A percentile compares a stretch with the other conserved stretches of the same genome.
Conservation (phyloP, 2,329 filamentous ascomycete genomes). For the Penicillium sp. region DNA sequence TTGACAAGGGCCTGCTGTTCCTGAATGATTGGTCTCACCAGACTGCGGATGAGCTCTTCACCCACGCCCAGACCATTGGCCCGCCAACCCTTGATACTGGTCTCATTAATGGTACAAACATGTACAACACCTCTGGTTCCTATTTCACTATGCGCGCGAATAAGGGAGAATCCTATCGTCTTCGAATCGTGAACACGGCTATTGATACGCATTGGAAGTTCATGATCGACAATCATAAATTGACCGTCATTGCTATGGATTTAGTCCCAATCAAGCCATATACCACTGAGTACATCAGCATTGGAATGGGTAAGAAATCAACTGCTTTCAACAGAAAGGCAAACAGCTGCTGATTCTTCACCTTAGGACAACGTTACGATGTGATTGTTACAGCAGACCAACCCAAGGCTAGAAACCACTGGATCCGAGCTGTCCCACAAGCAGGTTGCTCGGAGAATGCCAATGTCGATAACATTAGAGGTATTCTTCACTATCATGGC, state of each 20-base stretch:
- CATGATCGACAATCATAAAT: constrained; percentile 62
- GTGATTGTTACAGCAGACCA: constrained; percentile 9
- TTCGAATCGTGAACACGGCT: constrained; percentile 51
- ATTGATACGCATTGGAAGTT: constrained; percentile 33
- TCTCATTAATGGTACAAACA: constrained; percentile 19
- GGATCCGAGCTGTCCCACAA: constrained; percentile 10
- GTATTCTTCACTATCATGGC: constrained; percentile 5
- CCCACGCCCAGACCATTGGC: constrained; percentile 13
- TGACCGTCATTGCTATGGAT: constrained; percentile 69
- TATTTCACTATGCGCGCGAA: constrained; percentile 21
- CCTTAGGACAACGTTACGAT: constrained; percentile 13
- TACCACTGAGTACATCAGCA: constrained; percentile 62
- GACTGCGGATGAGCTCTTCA: constrained; percentile 29
- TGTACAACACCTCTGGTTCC: constrained; percentile 4
- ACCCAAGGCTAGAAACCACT: background rate
- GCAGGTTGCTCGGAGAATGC: constrained; percentile 1
- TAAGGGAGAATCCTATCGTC: constrained; percentile 39
- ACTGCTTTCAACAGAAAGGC: background rate
- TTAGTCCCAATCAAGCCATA: constrained; percentile 68
- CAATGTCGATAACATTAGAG: constrained; percentile 5
- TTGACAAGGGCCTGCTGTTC: constrained; percentile 35
- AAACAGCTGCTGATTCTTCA: background rate
- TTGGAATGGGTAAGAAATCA: constrained; percentile 61
- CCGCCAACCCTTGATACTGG: constrained; percentile 19
- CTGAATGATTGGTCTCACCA: constrained; percentile 38